A percentile compares a stretch with the other conserved stretches of the same genome.
These are phyloP conservation scores for Stagonosporopsis rhizophila DNA, from an alignment of 2,329 filamentous ascomycete species.

Conservation along the genomic window DNA sequence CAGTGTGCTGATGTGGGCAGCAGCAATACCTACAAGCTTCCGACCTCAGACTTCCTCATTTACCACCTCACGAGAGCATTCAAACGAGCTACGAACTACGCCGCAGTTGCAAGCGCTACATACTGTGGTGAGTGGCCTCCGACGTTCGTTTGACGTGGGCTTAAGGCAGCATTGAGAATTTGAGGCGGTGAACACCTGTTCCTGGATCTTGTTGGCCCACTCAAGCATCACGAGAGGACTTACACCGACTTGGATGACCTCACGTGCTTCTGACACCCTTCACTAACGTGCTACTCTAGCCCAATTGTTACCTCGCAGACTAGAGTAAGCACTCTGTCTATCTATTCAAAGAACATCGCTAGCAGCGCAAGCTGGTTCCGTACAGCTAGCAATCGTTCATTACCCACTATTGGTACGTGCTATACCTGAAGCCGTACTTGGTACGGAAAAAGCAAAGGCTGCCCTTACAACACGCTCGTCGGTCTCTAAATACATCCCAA, in stretches of 20 bases:
- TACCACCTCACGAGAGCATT: neutral
- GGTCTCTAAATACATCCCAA: too few species aligned
- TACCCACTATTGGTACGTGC: neutral
- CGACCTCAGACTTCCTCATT: neutral
- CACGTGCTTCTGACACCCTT: neutral
- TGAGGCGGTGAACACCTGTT: conserved; percentile 5
- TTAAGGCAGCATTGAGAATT: neutral
- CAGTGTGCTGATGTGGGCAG: neutral
- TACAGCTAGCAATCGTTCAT: neutral
- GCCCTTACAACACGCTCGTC: too few species aligned
- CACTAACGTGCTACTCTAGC: neutral
- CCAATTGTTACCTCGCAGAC: neutral
- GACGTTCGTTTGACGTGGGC: neutral
- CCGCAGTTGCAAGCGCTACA: neutral
- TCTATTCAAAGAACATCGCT: neutral
- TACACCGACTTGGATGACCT: conserved; percentile 5
- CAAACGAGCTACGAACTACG: neutral
- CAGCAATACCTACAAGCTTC: neutral
- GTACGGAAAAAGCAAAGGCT: neutral
- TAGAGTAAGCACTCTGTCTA: neutral
- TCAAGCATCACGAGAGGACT: neutral
- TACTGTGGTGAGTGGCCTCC: neutral
- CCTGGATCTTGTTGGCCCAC: neutral
- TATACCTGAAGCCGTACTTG: neutral
- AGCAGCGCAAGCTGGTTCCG: neutral